phyloP scores from a whole-genome alignment of 169 alveolate species.

The Cryptosporidium bovis region DNA sequence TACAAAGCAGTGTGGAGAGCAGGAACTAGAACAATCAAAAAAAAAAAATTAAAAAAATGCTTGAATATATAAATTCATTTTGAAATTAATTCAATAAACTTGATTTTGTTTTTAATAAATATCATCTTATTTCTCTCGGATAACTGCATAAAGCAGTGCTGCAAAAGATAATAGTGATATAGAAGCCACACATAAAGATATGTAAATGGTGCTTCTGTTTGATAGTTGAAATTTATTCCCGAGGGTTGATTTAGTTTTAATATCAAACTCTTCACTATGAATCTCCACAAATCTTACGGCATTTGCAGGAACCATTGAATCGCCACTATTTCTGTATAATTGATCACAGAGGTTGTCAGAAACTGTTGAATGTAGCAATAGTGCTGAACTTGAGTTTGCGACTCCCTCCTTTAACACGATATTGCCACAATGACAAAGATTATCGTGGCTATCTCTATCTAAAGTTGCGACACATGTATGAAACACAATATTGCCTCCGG shows the following conservation, averaged over 20 bases:
- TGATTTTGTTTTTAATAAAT: too few species aligned
- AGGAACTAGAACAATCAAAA: too few species aligned
- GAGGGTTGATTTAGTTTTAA: neutral
- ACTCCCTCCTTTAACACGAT: neutral
- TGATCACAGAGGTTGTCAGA: conserved; percentile 42
- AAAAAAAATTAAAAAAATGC: too few species aligned
- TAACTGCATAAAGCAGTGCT: conserved; percentile 16
- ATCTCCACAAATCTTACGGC: neutral
- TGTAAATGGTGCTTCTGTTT: neutral
- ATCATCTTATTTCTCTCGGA: neutral
- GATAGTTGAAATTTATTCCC: neutral
- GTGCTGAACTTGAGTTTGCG: conserved; percentile 25
- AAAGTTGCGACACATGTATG: conserved; percentile 37
- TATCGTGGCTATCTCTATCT: neutral
- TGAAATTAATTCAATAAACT: too few species aligned
- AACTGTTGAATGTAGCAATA: conserved; percentile 7
- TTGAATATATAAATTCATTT: too few species aligned
- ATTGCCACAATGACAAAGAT: conserved; percentile 25
- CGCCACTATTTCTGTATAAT: neutral
- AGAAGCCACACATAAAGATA: conserved; percentile 18
- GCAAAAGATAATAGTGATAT: neutral
- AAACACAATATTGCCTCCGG: neutral
- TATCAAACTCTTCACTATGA: neutral
- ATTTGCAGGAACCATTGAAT: neutral
- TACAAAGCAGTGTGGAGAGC: too few species aligned